A percentile compares a stretch with the other conserved stretches of the same genome.
These are phyloP conservation scores for Viola pubescens DNA, from an alignment of 441 rosid species.

Conservation along the genomic window DNA sequence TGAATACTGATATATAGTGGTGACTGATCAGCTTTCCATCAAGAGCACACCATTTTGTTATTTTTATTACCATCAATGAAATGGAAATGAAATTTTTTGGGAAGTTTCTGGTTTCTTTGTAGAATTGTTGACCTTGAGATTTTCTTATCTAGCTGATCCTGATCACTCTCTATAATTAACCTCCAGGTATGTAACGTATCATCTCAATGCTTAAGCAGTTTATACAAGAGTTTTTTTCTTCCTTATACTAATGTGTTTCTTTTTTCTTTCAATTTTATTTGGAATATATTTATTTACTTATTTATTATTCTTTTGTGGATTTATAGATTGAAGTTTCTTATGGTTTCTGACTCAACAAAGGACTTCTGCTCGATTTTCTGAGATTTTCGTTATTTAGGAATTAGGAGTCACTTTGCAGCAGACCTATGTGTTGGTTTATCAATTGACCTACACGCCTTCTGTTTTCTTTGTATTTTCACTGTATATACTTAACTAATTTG, in stretches of 20 bases:
- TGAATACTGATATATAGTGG: constrained; percentile 23
- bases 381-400: no score
- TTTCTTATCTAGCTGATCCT: constrained; percentile 7
- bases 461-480: no score
- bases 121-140: constrained; percentile 14
- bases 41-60: constrained; percentile 10
- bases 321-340: no score
- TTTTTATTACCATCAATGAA: constrained; percentile 13
- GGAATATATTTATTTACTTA: not conserved
- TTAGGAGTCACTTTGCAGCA: no score
- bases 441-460: no score
- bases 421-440: no score
- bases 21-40: constrained; percentile 14
- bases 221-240: not conserved
- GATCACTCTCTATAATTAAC: not conserved
- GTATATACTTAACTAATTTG: no score
- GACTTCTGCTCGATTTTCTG: no score
- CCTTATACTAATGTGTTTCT: not conserved
- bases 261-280: not conserved
- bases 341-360: no score
- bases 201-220: not conserved
- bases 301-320: not conserved
- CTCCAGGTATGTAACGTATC: constrained; percentile 13
- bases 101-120: constrained; percentile 9
- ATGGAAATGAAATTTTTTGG: constrained; percentile 21